Conservation (phyloP, 2,329 filamentous ascomycete genomes). For the Fusarium sp. region DNA sequence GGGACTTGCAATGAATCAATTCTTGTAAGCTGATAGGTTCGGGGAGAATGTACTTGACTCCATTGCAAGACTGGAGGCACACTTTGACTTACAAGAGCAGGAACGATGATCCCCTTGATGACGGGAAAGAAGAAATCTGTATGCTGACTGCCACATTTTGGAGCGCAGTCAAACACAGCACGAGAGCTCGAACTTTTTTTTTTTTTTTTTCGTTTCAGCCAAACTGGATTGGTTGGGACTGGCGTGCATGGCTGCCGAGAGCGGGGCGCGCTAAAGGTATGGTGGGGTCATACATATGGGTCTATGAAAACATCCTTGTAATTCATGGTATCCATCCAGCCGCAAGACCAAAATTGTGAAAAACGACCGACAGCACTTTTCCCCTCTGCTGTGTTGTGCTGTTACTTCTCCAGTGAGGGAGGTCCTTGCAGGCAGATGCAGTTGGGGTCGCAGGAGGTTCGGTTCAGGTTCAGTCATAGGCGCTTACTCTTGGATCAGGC, state of each 20-base stretch:
- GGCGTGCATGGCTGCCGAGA: constrained; percentile 51
- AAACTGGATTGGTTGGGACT: constrained; percentile 51
- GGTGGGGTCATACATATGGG: constrained; percentile 45
- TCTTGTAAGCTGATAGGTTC: constrained; percentile 43
- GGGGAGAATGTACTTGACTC: constrained; percentile 22
- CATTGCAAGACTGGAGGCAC: constrained; percentile 20
- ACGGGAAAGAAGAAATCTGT: constrained; percentile 22
- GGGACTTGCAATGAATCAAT: constrained; percentile 43
- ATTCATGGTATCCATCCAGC: constrained; percentile 25
- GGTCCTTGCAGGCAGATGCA: constrained; percentile 21
- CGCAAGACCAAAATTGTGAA: constrained; percentile 31
- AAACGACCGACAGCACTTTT: constrained; percentile 20
- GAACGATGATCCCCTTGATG: constrained; percentile 28
- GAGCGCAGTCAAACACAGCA: constrained; percentile 40
- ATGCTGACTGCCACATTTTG: constrained; percentile 26
- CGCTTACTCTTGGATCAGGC: constrained; percentile 31
- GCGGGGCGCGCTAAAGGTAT: constrained; percentile 49
- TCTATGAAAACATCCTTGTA: constrained; percentile 38
- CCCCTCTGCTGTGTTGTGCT: not conserved
- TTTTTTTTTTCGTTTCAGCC: constrained; percentile 45
- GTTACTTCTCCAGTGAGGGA: constrained; percentile 11
- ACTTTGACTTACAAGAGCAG: constrained; percentile 27
- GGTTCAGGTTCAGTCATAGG: constrained; percentile 9
- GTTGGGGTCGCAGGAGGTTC: constrained; percentile 2
- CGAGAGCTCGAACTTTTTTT: constrained; percentile 55